phyloP scores from a whole-genome alignment of 2,329 filamentous ascomycete species.

The Orbilia quercus region DNA sequence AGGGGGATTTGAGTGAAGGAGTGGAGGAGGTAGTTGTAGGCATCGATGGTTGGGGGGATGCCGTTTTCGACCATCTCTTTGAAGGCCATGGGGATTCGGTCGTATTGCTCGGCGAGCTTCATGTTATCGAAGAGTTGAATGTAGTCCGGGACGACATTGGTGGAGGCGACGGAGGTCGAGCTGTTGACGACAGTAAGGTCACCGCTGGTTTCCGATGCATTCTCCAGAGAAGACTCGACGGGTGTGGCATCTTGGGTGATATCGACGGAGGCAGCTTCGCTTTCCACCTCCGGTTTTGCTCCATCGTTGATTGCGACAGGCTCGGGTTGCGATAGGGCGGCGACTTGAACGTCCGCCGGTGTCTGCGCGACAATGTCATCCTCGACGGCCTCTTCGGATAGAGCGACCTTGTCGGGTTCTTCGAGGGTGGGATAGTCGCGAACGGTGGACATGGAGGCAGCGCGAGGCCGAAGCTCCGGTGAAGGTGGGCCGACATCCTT shows the following conservation, averaged over 20 bases:
- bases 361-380: slow-evolving; percentile 23
- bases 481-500: slow-evolving; percentile 47
- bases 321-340: background rate
- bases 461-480: slow-evolving; percentile 44
- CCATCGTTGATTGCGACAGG: background rate
- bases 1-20: slow-evolving; percentile 84
- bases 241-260: background rate
- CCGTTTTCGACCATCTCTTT: slow-evolving; percentile 87
- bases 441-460: slow-evolving; percentile 52
- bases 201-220: slow-evolving; percentile 61
- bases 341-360: slow-evolving; percentile 20
- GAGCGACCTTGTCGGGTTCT: slow-evolving; percentile 42
- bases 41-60: slow-evolving; percentile 79
- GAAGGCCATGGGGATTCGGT: slow-evolving; percentile 89
- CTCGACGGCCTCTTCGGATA: slow-evolving; percentile 36
- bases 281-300: slow-evolving; percentile 19
- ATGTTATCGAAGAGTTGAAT: slow-evolving; percentile 82
- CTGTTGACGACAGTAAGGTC: slow-evolving; percentile 65
- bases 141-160: slow-evolving; percentile 76
- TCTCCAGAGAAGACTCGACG: slow-evolving; percentile 50
- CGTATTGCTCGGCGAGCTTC: slow-evolving; percentile 77
- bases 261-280: slow-evolving; percentile 14
- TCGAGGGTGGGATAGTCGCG: slow-evolving; percentile 51
- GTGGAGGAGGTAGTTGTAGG: slow-evolving; percentile 91
- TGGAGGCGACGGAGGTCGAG: slow-evolving; percentile 66